A percentile compares a stretch with the other conserved stretches of the same genome.
Conservation (phyloP, 1,139 yeast genomes). For the Kurtzmaniella quercitrusa region DNA sequence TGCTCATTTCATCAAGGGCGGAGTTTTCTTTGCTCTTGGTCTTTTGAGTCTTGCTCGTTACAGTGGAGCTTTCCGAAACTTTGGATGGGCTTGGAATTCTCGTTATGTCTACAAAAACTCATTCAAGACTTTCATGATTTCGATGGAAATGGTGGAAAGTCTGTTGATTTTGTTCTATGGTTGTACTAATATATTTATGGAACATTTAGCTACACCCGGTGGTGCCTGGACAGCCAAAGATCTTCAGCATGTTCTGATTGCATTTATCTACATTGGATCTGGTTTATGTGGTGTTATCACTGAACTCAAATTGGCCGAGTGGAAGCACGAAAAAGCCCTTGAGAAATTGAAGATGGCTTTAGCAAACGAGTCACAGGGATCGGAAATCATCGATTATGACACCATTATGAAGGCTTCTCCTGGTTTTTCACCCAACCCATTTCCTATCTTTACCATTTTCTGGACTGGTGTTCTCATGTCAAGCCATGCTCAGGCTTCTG, state of each 20-base stretch:
- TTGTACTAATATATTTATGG: constrained; percentile 79
- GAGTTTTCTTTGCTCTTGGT: constrained; percentile 78
- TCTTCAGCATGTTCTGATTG: constrained; percentile 91
- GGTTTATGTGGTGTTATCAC: constrained; percentile 87
- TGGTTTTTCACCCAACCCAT: constrained; percentile 84
- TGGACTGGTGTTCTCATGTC: constrained; percentile 99
- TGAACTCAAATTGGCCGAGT: constrained; percentile 52
- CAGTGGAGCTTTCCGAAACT: constrained; percentile 69
- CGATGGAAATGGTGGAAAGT: constrained; percentile 86
- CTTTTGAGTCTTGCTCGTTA: constrained; percentile 75
- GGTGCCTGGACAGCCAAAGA: constrained; percentile 91
- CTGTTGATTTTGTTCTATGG: constrained; percentile 83
- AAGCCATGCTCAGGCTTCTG: constrained; percentile 82
- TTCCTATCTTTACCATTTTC: constrained; percentile 87
- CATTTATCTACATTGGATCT: constrained; percentile 88
- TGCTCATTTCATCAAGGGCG: constrained; percentile 96
- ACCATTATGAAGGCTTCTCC: constrained; percentile 48
- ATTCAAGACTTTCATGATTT: constrained; percentile 51
- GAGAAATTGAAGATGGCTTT: constrained; percentile 16
- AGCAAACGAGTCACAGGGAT: not conserved
- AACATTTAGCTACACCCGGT: constrained; percentile 71
- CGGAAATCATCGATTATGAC: constrained; percentile 1
- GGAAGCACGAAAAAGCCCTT: constrained; percentile 43
- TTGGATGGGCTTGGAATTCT: constrained; percentile 94
- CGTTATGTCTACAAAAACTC: constrained; percentile 33